These are phyloP conservation scores for Gossypium schwendimanii DNA, from an alignment of 441 rosid species.

Conservation along the genomic window DNA sequence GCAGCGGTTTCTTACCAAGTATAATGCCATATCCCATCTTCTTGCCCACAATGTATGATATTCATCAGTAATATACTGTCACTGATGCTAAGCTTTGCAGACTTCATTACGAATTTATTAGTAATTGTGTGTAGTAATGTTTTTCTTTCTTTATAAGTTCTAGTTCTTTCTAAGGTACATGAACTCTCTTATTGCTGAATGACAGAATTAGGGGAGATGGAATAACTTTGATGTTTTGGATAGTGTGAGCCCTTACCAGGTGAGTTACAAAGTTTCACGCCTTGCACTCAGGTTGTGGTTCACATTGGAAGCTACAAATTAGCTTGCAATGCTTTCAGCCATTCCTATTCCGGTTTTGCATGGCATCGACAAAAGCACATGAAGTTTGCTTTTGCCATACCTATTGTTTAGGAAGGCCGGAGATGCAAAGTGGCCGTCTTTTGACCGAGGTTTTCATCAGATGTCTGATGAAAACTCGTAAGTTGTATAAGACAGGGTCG, in stretches of 20 bases:
- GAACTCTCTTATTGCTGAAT: constrained; percentile 26
- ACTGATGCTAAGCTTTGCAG: not conserved
- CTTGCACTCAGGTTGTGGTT: constrained; percentile 16
- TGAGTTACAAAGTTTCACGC: constrained; percentile 17
- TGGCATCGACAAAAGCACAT: constrained; percentile 6
- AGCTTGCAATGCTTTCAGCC: constrained; percentile 11
- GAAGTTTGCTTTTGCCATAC: constrained; percentile 9
- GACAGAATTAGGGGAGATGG: constrained; percentile 36
- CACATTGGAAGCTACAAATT: not conserved
- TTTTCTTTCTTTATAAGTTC: not conserved
- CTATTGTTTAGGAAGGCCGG: not conserved
- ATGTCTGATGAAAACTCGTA: not conserved
- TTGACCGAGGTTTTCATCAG: not conserved
- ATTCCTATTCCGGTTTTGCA: constrained; percentile 12
- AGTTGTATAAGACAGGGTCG: not conserved
- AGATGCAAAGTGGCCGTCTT: not conserved
- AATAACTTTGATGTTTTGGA: constrained; percentile 23
- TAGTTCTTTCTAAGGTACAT: constrained; percentile 18
- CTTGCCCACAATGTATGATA: not conserved
- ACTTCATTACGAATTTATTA: not conserved
- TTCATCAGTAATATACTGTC: not conserved
- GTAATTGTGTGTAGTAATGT: not conserved
- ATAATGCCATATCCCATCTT: not conserved
- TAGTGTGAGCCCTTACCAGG: constrained; percentile 25
- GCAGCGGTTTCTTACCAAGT: constrained; percentile 1